Evolutionary conservation across 768 basidiomycete species (phyloP), one percentile per base, ranked within the genome.

Genomic region (Butyriboletus loyo): DNA sequence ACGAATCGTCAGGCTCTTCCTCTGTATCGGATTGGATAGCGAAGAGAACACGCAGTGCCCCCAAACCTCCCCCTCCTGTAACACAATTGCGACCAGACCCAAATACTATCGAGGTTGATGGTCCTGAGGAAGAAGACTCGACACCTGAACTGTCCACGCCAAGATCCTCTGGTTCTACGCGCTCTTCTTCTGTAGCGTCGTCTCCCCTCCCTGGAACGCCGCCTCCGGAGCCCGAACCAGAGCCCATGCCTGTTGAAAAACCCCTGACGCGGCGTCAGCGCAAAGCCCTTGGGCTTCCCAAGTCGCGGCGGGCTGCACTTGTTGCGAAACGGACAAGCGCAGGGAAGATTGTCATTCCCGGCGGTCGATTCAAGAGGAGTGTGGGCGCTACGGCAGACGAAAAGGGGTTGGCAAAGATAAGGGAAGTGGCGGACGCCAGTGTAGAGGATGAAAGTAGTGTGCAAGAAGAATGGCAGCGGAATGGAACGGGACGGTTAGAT

Each of bases 401-500:
- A 14, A 56, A 61, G 47, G 61, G 44, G 49, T 39, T 35, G 50
- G 52, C 55, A 41, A 50, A 60, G 40, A 60, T 66, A 36, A 57
- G 47, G 27, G 69, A 60, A 27, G 59, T 43, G 0, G 50, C 44
- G 25, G 68, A 63, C 10, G 59, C 62, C 34, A 65, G 55, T 34
- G 64, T 65, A 17, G 75, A 69, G 28, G 70, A 73, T 17, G 74
- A 70, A 42, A 62, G 62, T 2, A 60, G 59, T 22, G 63, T 59
- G 32, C 67, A 69, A 14, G 74, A 66, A 6, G 81, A 79, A 64
- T 89, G 87, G 87, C 73, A 69, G 62, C 76, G 70, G 66, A 89
- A 86, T 68, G 87, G 87, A 56, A 79, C 81, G 30, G 87, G 87
- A 46, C 73, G 87, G 61, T 67, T 89, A 53, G 87, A 89, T 66